Conservation (phyloP, 345 rosid genomes). For the Abelmoschus esculentus region DNA sequence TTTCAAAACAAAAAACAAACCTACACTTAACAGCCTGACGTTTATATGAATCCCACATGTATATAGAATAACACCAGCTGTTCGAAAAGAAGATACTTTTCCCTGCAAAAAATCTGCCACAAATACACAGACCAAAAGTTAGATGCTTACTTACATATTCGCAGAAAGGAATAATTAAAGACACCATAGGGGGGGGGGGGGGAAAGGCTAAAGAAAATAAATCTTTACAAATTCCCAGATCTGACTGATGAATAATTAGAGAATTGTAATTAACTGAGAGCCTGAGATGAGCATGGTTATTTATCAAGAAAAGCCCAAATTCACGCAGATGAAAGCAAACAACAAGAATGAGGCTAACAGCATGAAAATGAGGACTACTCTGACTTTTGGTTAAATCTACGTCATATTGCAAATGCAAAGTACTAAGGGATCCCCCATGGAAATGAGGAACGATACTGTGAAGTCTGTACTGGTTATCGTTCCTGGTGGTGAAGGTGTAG, state of each 20-base stretch:
- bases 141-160: conserved; percentile 38
- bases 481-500: conserved; percentile 14
- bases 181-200: conserved; percentile 6
- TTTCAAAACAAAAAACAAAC: conserved; percentile 18
- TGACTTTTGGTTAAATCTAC: neutral
- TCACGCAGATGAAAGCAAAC: conserved; percentile 35
- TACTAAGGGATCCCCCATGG: conserved; percentile 15
- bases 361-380: conserved; percentile 9
- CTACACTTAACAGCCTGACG: conserved; percentile 27
- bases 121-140: conserved; percentile 33
- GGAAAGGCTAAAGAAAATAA: conserved; percentile 22
- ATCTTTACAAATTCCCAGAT: conserved; percentile 49
- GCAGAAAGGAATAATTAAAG: conserved; percentile 27
- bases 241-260: conserved; percentile 26
- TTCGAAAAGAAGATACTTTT: conserved; percentile 39
- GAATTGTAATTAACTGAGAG: conserved; percentile 17
- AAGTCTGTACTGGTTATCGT: neutral
- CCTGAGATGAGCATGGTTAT: conserved; percentile 18
- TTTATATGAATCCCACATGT: conserved; percentile 30
- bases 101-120: conserved; percentile 57
- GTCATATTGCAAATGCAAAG: conserved; percentile 4
- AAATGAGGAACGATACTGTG: conserved; percentile 15
- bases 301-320: conserved; percentile 26
- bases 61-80: conserved; percentile 24
- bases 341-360: conserved; percentile 21